Conservation (phyloP, 768 basidiomycete genomes). For the Amanita muscaria region DNA sequence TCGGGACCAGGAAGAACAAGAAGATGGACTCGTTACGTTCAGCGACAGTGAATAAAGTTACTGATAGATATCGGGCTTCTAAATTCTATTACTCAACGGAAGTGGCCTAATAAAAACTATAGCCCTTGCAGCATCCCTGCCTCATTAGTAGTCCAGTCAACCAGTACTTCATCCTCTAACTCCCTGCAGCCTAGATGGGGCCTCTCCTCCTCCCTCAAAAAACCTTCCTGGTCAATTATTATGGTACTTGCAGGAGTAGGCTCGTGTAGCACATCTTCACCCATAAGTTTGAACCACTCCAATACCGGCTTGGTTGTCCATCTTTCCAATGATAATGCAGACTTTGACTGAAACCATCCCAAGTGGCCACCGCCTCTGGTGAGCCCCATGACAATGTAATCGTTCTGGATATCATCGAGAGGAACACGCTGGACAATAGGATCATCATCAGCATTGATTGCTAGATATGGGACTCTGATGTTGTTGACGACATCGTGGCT, state of each 20-base stretch:
- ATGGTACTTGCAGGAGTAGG: slow-evolving; percentile 22
- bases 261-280: slow-evolving; percentile 39
- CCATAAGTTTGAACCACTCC: slow-evolving; percentile 58
- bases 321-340: slow-evolving; percentile 31
- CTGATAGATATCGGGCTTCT: neutral
- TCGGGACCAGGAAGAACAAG: slow-evolving; percentile 52
- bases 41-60: slow-evolving; percentile 74
- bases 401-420: slow-evolving; percentile 42
- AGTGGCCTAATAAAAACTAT: slow-evolving; percentile 28
- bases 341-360: slow-evolving; percentile 68
- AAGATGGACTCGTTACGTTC: slow-evolving; percentile 56
- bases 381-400: slow-evolving; percentile 48
- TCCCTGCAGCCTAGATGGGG: slow-evolving; percentile 51
- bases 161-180: slow-evolving; percentile 41
- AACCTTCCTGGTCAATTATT: slow-evolving; percentile 46
- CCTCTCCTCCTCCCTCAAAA: slow-evolving; percentile 48
- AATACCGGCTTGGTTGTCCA: slow-evolving; percentile 69
- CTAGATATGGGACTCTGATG: slow-evolving; percentile 66
- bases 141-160: slow-evolving; percentile 46
- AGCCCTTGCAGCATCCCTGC: slow-evolving; percentile 55
- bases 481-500: slow-evolving; percentile 51
- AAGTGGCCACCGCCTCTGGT: slow-evolving; percentile 69
- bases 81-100: too few relatives aligned
- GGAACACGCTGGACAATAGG: slow-evolving; percentile 64
- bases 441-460: slow-evolving; percentile 70